Conservation (phyloP, 305 asterid species). For the Petunia hybrid region DNA sequence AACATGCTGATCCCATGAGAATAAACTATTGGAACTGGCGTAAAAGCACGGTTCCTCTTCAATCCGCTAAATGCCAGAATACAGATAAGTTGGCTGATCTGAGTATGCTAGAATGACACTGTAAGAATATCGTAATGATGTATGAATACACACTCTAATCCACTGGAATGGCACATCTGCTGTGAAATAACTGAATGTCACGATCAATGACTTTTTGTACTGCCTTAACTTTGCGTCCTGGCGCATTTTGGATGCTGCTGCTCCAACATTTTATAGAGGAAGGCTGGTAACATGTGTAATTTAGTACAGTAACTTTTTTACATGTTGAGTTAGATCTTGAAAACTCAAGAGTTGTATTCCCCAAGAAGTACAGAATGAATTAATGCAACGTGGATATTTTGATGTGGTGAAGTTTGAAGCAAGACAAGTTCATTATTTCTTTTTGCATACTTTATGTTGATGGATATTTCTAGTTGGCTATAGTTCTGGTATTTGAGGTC, state of each 20-base stretch:
- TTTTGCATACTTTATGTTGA: too few species aligned
- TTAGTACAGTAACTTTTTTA: not conserved
- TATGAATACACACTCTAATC: not conserved
- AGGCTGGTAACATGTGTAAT: not conserved
- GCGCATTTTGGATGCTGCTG: not conserved
- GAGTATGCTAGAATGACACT: not conserved
- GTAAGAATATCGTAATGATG: slow-evolving; percentile 12
- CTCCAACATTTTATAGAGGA: not conserved
- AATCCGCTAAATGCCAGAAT: slow-evolving; percentile 28
- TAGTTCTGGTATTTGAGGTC: too few species aligned
- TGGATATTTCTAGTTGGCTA: too few species aligned
- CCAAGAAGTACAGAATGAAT: not conserved
- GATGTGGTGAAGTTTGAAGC: not conserved
- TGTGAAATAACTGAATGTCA: not conserved
- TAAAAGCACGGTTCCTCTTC: slow-evolving; percentile 29
- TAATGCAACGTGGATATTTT: not conserved
- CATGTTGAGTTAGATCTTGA: not conserved
- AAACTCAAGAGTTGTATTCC: not conserved
- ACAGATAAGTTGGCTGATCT: slow-evolving; percentile 34
- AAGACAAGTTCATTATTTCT: too few species aligned
- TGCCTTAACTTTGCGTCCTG: not conserved
- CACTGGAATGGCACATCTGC: not conserved
- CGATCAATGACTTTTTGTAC: slow-evolving; percentile 4
- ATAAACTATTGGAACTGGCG: slow-evolving; percentile 61
- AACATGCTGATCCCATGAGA: slow-evolving; percentile 48